Base-by-base conservation (phyloP, 139 green algal species). In the Eudorina sp. region DNA sequence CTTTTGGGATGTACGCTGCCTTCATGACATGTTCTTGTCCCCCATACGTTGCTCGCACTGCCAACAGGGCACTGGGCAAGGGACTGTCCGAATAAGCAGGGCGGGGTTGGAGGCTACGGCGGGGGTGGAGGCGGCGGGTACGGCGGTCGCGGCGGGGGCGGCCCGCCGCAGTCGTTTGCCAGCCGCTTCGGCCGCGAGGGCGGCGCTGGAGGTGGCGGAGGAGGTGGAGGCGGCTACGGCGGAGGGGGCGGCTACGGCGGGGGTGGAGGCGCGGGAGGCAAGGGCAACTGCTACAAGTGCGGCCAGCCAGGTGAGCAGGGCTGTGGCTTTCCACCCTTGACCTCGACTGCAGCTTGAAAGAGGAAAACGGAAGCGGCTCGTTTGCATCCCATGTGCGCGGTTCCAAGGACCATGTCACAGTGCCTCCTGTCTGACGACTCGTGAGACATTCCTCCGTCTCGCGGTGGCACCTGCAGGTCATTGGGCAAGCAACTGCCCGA, bases 261-360 rank as follows among this genome's bases (percentile, higher is more conserved):
- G 2, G 55, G 55, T 2, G 51, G 75, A 29, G 74, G 40, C 45
- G 84, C 41, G n/a, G n/a, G 38, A 14, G 36, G 31, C 34, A 55
- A 53, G 27, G 75, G 55, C 46, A 68, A 25, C 46, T 90, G 86
- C 86, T 90, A 83, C 86, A 90, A 90, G 62, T 90, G 86, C 46
- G 86, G 86, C 14, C 43, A 86, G 86, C 45, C 62, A 45, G 86
- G 86, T 88, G 82, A 13, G 48, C 0, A 5, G 13, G n/a, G n/a
- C n/a, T 27, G 25, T 5, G 36, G 70, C 7, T 40, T 78, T 7
- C 21, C 23, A 38, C 31, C 40, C 46, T 21, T 45, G 4, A 48
- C 29, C 25, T 31, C 29, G 16, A 23, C 16, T 23, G 4, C 45
- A 46, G 16, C 46, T n/a, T n/a, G n/a, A n/a, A n/a, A n/a, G n/a